Conservation (phyloP, 1,284 basidiomycete species). For the Trametes hirsuta region DNA sequence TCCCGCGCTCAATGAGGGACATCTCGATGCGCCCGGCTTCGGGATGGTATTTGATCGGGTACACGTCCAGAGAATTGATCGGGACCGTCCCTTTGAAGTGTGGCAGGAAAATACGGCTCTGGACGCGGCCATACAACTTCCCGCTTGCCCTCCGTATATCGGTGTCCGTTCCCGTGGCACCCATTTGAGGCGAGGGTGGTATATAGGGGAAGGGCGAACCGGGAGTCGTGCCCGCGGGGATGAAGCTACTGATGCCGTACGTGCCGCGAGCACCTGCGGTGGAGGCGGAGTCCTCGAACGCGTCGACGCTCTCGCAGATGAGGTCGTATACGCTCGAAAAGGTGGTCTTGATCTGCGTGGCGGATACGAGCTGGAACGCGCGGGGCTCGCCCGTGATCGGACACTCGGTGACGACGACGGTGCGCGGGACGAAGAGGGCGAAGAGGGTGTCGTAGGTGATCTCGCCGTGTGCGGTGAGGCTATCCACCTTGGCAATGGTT, state of each 20-base stretch:
- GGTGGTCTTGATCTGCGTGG: constrained; percentile 55
- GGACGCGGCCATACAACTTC: constrained; percentile 41
- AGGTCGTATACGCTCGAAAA: constrained; percentile 57
- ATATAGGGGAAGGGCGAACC: too few relatives aligned
- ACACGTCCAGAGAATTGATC: constrained; percentile 52
- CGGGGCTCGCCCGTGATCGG: constrained; percentile 43
- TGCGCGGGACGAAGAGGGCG: constrained; percentile 17
- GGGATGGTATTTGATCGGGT: constrained; percentile 53
- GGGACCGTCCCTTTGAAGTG: constrained; percentile 50
- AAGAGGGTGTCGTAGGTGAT: constrained; percentile 59
- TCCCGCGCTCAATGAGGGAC: constrained; percentile 47
- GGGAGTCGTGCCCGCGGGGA: too few relatives aligned
- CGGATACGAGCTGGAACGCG: constrained; percentile 43
- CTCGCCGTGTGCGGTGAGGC: constrained; percentile 51
- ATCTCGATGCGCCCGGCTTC: constrained; percentile 41
- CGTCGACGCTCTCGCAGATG: constrained; percentile 53
- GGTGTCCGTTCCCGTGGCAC: neutral
- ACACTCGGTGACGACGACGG: constrained; percentile 11
- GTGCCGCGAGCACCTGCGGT: too few relatives aligned
- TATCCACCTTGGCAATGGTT: constrained; percentile 47
- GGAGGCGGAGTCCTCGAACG: constrained; percentile 39
- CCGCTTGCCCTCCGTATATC: constrained; percentile 15
- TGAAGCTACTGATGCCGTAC: too few relatives aligned
- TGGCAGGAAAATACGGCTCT: constrained; percentile 42
- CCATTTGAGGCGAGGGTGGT: too few relatives aligned